Evolutionary conservation across 108 stramenopile species (phyloP), one percentile per base, ranked within the genome.

Genomic region (Parmales sp.): DNA sequence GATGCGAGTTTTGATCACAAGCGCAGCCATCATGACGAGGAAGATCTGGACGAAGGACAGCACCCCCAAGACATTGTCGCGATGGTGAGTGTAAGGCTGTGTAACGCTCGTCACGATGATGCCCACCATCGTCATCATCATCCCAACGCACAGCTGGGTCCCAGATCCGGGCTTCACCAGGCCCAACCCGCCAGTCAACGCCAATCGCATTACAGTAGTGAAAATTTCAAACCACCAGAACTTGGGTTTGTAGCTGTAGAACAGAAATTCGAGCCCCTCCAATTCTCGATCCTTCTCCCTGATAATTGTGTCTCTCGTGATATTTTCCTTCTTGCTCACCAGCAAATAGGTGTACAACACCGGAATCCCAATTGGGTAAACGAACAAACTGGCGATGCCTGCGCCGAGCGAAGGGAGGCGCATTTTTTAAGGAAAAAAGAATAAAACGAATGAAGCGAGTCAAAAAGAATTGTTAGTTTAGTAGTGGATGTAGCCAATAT

Each of bases 311-410:
- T n/a, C n/a, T n/a, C n/a, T n/a, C n/a, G n/a, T n/a, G 46, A 48
- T 48, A 2, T 19, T 23, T 4, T 45, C 19, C 25, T 44, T 16
- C 9, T 39, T 39, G 43, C 19, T 39, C 28, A 66, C 41, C 43
- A 66, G 2, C 23, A 66, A 3, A 1, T 39, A 28, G 25, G 41
- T 29, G 44, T 44, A 66, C 1, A 66, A 29, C 20, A 28, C 7
- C 25, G 41, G 26, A 44, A 66, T 66, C 8, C 65, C 65, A 6
- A 66, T 3, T 1, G 65, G 65, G 25, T 66, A 66, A 18, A 66
- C 65, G 25, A 45, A 43, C 25, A 66, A 29, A 18, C 18, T 39
- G 1, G 28, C 28, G n/a, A 13, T 45, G 11, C n/a, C n/a, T n/a
- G n/a, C n/a, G n/a, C n/a, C n/a, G n/a, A n/a, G n/a, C n/a, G n/a